A percentile compares a stretch with the other conserved stretches of the same genome.
Conservation (phyloP, 768 basidiomycete species). For the Russula virescens region DNA sequence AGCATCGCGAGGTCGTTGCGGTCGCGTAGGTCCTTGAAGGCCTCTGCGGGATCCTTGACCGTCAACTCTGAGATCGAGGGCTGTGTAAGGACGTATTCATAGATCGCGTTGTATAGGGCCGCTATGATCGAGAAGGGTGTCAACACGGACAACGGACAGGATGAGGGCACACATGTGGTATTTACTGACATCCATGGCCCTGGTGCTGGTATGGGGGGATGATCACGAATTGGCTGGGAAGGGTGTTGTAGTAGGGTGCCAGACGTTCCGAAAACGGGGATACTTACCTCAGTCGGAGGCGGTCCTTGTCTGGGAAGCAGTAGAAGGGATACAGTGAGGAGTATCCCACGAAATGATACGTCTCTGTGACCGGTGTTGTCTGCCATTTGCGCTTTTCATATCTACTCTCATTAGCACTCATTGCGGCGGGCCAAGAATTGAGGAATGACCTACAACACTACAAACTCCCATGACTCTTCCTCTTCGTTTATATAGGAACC, state of each 20-base stretch:
- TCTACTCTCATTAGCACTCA: slow-evolving; percentile 36
- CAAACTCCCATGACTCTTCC: slow-evolving; percentile 92
- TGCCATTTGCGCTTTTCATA: slow-evolving; percentile 77
- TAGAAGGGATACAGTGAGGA: slow-evolving; percentile 94
- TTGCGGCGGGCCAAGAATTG: not conserved
- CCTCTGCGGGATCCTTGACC: slow-evolving; percentile 96
- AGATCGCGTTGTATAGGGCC: slow-evolving; percentile 81
- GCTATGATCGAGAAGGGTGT: slow-evolving; percentile 41
- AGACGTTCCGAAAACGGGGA: not conserved
- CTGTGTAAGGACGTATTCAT: slow-evolving; percentile 62
- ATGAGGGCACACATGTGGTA: not conserved
- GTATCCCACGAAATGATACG: slow-evolving; percentile 93
- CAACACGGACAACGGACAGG: not conserved
- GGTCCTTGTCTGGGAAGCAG: slow-evolving; percentile 86
- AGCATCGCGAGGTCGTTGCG: slow-evolving; percentile 84
- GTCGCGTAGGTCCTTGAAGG: slow-evolving; percentile 94
- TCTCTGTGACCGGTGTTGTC: slow-evolving; percentile 41
- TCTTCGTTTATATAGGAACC: slow-evolving; percentile 94
- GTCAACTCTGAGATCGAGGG: slow-evolving; percentile 83
- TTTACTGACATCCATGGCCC: slow-evolving; percentile 80
- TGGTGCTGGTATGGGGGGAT: slow-evolving; percentile 83
- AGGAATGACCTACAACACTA: slow-evolving; percentile 55
- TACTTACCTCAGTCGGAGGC: slow-evolving; percentile 76
- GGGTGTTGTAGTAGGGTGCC: not conserved
- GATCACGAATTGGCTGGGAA: slow-evolving; percentile 84